Evolutionary conservation across 129 eudicot genomes (phyloP).

Genomic region (Heracleum sosnowskyi): DNA sequence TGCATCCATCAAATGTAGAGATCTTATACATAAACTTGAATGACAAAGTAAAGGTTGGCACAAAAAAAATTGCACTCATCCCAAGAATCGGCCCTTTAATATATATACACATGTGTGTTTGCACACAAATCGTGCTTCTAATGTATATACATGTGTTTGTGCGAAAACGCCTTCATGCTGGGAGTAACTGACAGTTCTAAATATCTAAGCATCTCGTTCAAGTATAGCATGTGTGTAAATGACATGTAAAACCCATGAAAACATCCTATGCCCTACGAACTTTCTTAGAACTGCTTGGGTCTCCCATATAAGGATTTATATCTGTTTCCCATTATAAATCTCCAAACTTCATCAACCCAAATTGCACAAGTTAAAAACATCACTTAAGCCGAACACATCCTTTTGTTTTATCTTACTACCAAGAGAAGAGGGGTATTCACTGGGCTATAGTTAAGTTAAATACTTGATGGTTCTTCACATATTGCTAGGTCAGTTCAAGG

Average conservation of each 20-base stretch:
- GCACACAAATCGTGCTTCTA: background rate
- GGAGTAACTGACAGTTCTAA: background rate
- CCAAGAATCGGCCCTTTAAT: background rate
- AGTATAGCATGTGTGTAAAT: background rate
- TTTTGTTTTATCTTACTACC: background rate
- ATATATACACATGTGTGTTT: background rate
- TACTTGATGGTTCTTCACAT: background rate
- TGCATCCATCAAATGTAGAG: too few species aligned
- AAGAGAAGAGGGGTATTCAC: background rate
- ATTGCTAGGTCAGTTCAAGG: background rate
- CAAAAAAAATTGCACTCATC: background rate
- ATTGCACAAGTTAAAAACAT: background rate
- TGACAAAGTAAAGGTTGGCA: background rate
- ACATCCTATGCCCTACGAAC: background rate
- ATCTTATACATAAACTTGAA: background rate
- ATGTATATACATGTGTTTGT: background rate
- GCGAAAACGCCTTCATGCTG: background rate
- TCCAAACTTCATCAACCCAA: background rate
- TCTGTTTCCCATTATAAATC: background rate
- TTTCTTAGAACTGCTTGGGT: background rate
- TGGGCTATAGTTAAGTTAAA: background rate
- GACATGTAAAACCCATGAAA: background rate
- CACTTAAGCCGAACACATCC: background rate
- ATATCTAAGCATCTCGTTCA: background rate
- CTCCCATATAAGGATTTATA: background rate